phyloP scores from a whole-genome alignment of 1,284 basidiomycete species.

The Hortiboletus rubellus region DNA sequence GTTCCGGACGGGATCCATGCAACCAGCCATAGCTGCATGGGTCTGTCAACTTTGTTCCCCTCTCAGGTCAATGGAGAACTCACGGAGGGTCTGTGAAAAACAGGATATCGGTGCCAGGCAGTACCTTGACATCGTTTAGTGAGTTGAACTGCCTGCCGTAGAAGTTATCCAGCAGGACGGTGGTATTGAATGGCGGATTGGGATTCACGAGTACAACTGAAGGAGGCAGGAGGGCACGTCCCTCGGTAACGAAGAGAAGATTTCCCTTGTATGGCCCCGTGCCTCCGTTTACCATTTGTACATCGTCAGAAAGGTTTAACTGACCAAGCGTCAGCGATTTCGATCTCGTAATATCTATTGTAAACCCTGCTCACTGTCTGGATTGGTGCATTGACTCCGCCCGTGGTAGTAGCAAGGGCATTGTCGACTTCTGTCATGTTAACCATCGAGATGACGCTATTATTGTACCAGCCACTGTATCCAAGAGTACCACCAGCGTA shows the following conservation, averaged over 20 bases:
- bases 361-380: conserved; percentile 45
- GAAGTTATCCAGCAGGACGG: conserved; percentile 67
- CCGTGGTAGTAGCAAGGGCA: conserved; percentile 37
- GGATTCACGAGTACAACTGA: conserved; percentile 69
- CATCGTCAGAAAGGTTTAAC: conserved; percentile 48
- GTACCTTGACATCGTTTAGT: conserved; percentile 75
- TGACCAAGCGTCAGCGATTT: conserved; percentile 20
- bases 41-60: background rate
- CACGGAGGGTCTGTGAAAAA: conserved; percentile 74
- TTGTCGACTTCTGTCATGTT: conserved; percentile 46
- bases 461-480: conserved; percentile 44
- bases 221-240: conserved; percentile 62
- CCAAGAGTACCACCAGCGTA: conserved; percentile 46
- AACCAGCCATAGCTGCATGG: conserved; percentile 58
- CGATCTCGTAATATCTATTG: background rate
- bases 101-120: conserved; percentile 57
- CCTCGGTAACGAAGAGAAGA: conserved; percentile 67
- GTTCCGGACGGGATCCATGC: conserved; percentile 63
- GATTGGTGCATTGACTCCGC: conserved; percentile 53
- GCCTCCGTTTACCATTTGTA: conserved; percentile 76
- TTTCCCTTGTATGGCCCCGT: conserved; percentile 66
- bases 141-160: conserved; percentile 82
- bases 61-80: conserved; percentile 20
- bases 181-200: conserved; percentile 56
- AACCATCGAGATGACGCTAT: conserved; percentile 48